phyloP scores from a whole-genome alignment of 306 rosid genomes.

The Rosa persica region DNA sequence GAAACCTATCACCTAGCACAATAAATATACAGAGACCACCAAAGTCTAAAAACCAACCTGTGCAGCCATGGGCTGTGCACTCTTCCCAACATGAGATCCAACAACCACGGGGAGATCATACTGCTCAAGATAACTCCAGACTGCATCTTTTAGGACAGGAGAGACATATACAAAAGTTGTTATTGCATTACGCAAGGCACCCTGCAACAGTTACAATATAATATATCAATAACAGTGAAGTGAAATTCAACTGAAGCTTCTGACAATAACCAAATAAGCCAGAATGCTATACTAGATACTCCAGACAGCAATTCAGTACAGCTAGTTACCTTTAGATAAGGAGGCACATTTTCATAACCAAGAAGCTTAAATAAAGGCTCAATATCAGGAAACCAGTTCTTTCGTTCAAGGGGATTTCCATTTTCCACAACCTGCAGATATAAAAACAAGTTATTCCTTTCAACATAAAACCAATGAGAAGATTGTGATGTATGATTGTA shows the following conservation, averaged over 20 bases:
- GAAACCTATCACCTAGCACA: background rate
- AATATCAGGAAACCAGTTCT: constrained; percentile 91
- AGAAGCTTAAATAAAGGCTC: constrained; percentile 98
- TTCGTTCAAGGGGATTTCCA: constrained; percentile 81
- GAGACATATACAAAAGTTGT: constrained; percentile 73
- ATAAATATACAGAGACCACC: background rate
- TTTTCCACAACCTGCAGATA: constrained; percentile 76
- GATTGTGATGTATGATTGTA: background rate
- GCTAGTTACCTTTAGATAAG: constrained; percentile 78
- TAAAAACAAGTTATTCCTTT: constrained; percentile 23
- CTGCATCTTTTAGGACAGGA: constrained; percentile 66
- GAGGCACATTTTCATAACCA: constrained; percentile 93
- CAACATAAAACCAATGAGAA: background rate
- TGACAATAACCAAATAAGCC: constrained; percentile 24
- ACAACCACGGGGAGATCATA: constrained; percentile 96
- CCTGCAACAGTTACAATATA: constrained; percentile 44
- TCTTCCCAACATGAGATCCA: constrained; percentile 63
- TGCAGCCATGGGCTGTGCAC: constrained; percentile 56
- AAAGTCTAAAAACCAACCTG: constrained; percentile 55
- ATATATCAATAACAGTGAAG: constrained; percentile 28
- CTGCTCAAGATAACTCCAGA: constrained; percentile 94
- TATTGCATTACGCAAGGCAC: constrained; percentile 90
- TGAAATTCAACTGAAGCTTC: constrained; percentile 26
- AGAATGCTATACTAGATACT: constrained; percentile 13
- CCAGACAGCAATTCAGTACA: constrained; percentile 25